Evolutionary conservation across 164 flowering plant genomes (phyloP).

Genomic region (Vitis cinerea): DNA sequence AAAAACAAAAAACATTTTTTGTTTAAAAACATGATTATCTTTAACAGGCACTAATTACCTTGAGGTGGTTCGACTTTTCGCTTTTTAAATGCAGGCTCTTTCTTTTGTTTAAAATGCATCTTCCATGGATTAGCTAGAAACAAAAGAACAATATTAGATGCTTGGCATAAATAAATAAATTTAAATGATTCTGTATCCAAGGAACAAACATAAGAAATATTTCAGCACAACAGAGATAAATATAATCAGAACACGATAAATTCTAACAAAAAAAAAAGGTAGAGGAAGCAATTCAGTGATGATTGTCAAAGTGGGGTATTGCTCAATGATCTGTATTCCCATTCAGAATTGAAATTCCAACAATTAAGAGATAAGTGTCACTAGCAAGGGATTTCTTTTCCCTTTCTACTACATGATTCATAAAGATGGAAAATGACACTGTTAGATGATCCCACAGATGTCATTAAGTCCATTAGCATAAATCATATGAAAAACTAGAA

Average conservation of each 20-base stretch:
- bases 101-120: constrained; percentile 53
- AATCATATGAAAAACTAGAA: too few relatives aligned
- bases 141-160: constrained; percentile 7
- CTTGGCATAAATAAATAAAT: neutral
- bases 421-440: too few relatives aligned
- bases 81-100: constrained; percentile 71
- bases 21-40: neutral
- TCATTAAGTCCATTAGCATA: too few relatives aligned
- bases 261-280: too few relatives aligned
- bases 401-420: too few relatives aligned
- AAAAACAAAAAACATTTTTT: neutral
- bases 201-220: neutral
- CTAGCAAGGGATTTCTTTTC: too few relatives aligned
- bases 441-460: too few relatives aligned
- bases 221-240: neutral
- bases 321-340: too few relatives aligned
- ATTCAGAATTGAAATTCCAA: too few relatives aligned
- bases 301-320: too few relatives aligned
- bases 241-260: neutral
- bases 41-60: constrained; percentile 41
- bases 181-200: neutral
- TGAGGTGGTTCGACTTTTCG: constrained; percentile 63
- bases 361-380: too few relatives aligned
- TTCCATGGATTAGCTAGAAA: constrained; percentile 64
- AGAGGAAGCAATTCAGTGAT: too few relatives aligned